A percentile compares a stretch with the other conserved stretches of the same genome.
Evolutionary conservation across 1,284 basidiomycete genomes (phyloP).

Genomic region (Ceratobasidium sp.): DNA sequence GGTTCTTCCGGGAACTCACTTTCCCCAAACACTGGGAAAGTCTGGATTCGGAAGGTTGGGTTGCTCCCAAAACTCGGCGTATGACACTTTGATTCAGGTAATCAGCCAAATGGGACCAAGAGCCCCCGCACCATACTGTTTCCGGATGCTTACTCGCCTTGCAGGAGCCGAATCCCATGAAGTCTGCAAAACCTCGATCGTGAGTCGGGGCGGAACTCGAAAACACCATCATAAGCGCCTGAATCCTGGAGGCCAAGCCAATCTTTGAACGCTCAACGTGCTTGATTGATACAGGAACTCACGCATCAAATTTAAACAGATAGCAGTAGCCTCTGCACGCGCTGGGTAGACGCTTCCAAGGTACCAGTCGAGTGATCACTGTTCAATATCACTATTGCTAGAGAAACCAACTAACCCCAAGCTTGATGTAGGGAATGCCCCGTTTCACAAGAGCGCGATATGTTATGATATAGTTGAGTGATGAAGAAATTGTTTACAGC

Average conservation of each 20-base stretch:
- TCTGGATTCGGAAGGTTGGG: conserved; percentile 24
- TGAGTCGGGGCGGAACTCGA: conserved; percentile 1
- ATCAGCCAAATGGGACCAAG: conserved; percentile 9
- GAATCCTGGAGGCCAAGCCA: background rate
- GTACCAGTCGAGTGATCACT: background rate
- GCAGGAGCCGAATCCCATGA: background rate
- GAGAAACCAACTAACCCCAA: too few relatives aligned
- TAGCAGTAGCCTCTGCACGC: background rate
- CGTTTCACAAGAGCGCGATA: too few relatives aligned
- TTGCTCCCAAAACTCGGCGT: conserved; percentile 38
- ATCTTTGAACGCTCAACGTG: background rate
- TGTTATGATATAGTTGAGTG: too few relatives aligned
- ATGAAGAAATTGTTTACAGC: too few relatives aligned
- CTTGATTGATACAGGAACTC: background rate
- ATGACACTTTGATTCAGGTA: conserved; percentile 8
- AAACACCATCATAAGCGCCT: background rate
- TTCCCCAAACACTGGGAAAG: conserved; percentile 23
- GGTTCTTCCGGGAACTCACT: conserved; percentile 21
- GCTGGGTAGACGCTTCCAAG: background rate
- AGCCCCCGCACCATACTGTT: conserved; percentile 2
- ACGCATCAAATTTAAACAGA: background rate
- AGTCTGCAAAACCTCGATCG: background rate
- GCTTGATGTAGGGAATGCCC: too few relatives aligned
- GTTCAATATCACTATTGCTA: background rate
- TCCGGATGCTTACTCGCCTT: background rate